Evolutionary conservation across 495 filamentous ascomycete genomes (phyloP).

Genomic region (Xylaria venustula): DNA sequence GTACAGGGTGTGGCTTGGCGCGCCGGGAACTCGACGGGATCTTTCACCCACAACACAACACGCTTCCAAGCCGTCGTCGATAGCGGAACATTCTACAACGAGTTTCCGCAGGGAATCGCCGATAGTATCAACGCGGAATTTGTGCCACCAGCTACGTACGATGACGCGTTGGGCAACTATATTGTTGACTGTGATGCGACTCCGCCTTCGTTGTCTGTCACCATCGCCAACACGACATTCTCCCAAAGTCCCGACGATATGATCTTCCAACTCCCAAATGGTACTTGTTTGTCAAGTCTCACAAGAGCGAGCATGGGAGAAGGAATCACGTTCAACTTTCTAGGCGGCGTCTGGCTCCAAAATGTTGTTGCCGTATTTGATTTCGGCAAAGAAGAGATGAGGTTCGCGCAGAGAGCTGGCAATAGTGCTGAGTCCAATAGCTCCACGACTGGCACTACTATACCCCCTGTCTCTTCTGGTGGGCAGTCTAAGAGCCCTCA

Average conservation of each 20-base stretch:
- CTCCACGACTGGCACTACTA: background rate
- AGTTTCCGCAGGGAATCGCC: conserved; percentile 47
- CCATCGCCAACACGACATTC: conserved; percentile 49
- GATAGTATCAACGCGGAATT: conserved; percentile 52
- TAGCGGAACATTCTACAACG: conserved; percentile 45
- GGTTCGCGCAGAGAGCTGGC: conserved; percentile 1
- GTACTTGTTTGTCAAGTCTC: conserved; percentile 46
- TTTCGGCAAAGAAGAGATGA: conserved; percentile 38
- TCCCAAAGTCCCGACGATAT: conserved; percentile 56
- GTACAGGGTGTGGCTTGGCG: conserved; percentile 18
- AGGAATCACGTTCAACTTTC: conserved; percentile 47
- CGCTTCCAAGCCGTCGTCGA: conserved; percentile 48
- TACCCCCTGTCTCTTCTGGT: background rate
- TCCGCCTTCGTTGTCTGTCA: conserved; percentile 52
- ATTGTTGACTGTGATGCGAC: conserved; percentile 55
- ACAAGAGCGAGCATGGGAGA: conserved; percentile 38
- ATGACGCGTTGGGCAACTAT: conserved; percentile 45
- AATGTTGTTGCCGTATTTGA: conserved; percentile 63
- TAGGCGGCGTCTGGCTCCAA: conserved; percentile 65
- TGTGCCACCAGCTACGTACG: conserved; percentile 51
- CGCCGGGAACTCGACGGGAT: conserved; percentile 23
- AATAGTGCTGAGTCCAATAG: background rate
- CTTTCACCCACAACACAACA: conserved; percentile 26
- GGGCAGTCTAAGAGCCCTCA: background rate
- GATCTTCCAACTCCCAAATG: conserved; percentile 39